A percentile compares a stretch with the other conserved stretches of the same genome.
Conservation (phyloP, 78 protist species). For the Pigoraptor vietnamica region DNA sequence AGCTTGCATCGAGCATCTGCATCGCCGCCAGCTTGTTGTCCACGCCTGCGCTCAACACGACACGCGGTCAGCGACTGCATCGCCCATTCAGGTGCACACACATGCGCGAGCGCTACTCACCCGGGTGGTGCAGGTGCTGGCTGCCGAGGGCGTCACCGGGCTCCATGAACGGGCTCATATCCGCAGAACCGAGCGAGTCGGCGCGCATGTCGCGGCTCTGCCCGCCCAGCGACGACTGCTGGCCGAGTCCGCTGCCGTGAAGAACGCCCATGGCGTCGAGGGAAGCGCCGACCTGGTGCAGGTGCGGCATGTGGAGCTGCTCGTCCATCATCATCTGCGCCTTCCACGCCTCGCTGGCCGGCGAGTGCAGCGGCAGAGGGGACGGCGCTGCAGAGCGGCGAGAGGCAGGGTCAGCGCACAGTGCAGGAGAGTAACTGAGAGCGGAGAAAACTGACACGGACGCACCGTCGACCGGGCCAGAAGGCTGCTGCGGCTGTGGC, state of each 20-base stretch:
- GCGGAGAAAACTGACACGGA: no score
- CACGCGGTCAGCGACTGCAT: no score
- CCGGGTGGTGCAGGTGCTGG: not conserved
- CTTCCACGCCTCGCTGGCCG: not conserved
- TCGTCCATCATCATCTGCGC: not conserved
- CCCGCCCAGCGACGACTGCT: not conserved
- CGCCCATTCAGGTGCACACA: no score
- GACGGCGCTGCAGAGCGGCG: not conserved
- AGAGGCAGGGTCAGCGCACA: no score
- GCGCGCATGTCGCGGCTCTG: not conserved
- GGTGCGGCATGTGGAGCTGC: not conserved
- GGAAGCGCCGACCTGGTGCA: not conserved
- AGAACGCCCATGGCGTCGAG: not conserved
- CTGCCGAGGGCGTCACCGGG: not conserved
- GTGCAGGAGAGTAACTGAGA: no score
- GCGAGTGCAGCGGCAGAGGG: not conserved
- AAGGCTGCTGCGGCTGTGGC: no score
- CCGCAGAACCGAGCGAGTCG: not conserved
- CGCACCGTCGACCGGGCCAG: not conserved
- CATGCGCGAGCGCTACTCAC: not conserved
- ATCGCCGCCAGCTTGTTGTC: not conserved
- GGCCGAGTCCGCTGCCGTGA: no score
- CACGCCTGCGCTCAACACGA: not conserved
- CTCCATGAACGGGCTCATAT: not conserved
- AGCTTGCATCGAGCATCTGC: not conserved